Base-by-base conservation (phyloP, 345 rosid genomes). In the Moricandia moricandioides region DNA sequence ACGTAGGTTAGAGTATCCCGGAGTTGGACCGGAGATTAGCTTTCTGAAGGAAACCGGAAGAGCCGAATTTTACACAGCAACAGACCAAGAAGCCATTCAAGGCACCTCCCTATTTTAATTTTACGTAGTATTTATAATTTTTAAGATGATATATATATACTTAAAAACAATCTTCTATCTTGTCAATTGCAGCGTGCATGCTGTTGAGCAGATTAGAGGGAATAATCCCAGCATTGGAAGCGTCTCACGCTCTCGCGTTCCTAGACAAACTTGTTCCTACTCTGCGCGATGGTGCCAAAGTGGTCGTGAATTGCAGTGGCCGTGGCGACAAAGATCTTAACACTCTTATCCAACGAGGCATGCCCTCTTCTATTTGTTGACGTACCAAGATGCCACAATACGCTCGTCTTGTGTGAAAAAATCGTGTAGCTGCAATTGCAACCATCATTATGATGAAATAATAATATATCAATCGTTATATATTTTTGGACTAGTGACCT, bases 1-100 rank as follows among this genome's bases (percentile, higher is more conserved):
- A 39, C 49, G 37, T 79, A 93, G 97, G 82, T 65, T 91, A 7
- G 91, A 89, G 63, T 91, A 87, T 66, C 96, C 96, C 0, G 96
- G 95, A 14, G 97, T 91, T 59, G 84, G 95, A 7, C 98, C 98
- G 0, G 93, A 91, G 65, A 66, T 88, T 54, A 89, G 97, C 79
- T 87, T 75, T 72, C 82, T 91, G 8, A 91, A 85, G 71, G 95
- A 94, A 47, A 81, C 84, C 0, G 85, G 87, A 30, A 88, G 91
- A 8, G 96, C 87, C 0, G 91, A 91, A 70, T 86, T 88, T 65
- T 62, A 87, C 47, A 76, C 86, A 11, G 90, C 83, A 13, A 89
- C 93, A 0, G 97, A 94, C 71, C 52, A 72, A 67, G 98, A 91
- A 83, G 96, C 97, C 26, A 64, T 94, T 6, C 73, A 87, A 35